Base-by-base conservation (phyloP, 2,329 filamentous ascomycete species). In the Ophiostoma angusticollis region DNA sequence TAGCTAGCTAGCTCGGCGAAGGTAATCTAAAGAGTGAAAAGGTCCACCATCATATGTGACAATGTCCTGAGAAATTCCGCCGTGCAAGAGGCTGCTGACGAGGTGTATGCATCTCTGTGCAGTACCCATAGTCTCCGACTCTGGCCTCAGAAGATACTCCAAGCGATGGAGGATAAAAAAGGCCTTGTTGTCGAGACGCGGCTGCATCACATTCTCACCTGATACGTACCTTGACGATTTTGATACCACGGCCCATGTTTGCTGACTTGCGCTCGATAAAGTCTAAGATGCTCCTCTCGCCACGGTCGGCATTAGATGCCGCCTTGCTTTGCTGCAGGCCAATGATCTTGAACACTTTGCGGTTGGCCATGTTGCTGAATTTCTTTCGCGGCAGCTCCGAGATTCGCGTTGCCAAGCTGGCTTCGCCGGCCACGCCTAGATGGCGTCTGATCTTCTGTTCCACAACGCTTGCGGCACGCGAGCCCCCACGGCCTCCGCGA, bases 151-250 rank as follows among this genome's bases (percentile, higher is more conserved):
- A n/a, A n/a, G n/a, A n/a, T n/a, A n/a, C n/a, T n/a, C n/a, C n/a
- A n/a, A n/a, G n/a, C n/a, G n/a, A n/a, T n/a, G n/a, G n/a, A n/a
- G n/a, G n/a, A n/a, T n/a, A n/a, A n/a, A n/a, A n/a, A n/a, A n/a
- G n/a, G n/a, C n/a, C n/a, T n/a, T n/a, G n/a, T n/a, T n/a, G n/a
- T n/a, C n/a, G n/a, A n/a, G n/a, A n/a, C n/a, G n/a, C n/a, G n/a
- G n/a, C 30, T 24, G 13, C 30, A 29, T 6, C 16, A 16, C 5
- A 18, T 16, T 24, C 19, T 37, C 22, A 32, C 19, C 13, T 30
- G 47, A 60, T 58, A 81, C 79, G 74, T 82, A 86, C 82, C 78
- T 84, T 84, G 63, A 74, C 77, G 47, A 87, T 77, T 55, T 68
- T 75, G 50, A 83, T 64, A 49, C 65, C 63, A 52, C 70, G 65